Conservation (phyloP, 345 rosid genomes). For the Heritiera littoralis region DNA sequence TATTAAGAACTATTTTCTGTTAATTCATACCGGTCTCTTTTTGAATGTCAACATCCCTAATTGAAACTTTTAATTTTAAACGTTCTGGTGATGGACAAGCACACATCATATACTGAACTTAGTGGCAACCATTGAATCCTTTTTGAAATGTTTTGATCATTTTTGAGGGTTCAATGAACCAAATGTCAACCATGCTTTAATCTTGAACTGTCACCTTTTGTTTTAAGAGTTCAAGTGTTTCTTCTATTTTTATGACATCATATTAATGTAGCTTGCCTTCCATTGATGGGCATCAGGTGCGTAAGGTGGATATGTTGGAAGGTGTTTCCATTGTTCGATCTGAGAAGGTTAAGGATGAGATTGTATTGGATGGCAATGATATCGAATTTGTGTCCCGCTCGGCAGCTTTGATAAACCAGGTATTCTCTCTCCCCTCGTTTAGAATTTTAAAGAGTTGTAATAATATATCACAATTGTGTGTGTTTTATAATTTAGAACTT, state of each 20-base stretch:
- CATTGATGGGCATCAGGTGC: conserved; percentile 37
- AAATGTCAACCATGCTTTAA: not conserved
- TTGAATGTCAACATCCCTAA: not conserved
- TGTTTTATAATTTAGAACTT: not conserved
- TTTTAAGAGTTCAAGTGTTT: not conserved
- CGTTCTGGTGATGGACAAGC: not conserved
- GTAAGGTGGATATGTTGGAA: conserved; percentile 59
- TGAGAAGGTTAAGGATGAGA: conserved; percentile 67
- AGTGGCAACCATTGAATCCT: not conserved
- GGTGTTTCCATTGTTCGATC: conserved; percentile 56
- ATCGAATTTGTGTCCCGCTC: conserved; percentile 62
- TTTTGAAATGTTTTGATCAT: not conserved
- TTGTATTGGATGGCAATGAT: conserved; percentile 58
- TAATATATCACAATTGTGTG: not conserved
- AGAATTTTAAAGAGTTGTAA: not conserved
- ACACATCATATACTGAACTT: not conserved
- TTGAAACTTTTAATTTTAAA: not conserved
- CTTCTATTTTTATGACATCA: not conserved
- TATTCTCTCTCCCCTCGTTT: not conserved
- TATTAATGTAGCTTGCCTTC: not conserved
- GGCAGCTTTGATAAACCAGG: conserved; percentile 64
- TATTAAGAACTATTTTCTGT: not conserved
- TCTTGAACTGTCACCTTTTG: not conserved
- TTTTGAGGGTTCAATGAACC: not conserved
- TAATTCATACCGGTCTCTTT: not conserved